A percentile compares a stretch with the other conserved stretches of the same genome.
phyloP scores from a whole-genome alignment of 305 asterid genomes.

The Solanum hybrid region DNA sequence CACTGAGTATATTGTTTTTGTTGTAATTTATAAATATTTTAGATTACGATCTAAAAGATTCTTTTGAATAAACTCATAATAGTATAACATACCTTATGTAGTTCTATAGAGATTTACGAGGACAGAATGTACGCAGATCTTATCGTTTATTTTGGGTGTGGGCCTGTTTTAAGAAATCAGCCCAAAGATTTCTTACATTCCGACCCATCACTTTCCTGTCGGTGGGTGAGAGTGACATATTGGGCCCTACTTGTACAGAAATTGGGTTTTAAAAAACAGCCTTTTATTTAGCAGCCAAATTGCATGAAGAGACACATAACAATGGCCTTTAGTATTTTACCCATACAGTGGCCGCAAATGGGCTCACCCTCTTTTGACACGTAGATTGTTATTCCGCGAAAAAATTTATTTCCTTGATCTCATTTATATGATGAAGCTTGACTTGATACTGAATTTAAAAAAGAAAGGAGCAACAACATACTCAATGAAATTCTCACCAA shows the following conservation, averaged over 20 bases:
- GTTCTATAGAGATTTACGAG: accelerated
- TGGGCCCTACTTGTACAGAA: slow-evolving; percentile 12
- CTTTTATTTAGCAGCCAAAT: not conserved
- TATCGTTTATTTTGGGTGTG: not conserved
- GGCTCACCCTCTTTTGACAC: slow-evolving; percentile 23
- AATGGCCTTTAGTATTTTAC: slow-evolving; percentile 8
- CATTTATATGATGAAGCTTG: not conserved
- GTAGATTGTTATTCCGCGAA: not conserved
- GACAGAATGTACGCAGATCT: accelerated
- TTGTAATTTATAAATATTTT: not conserved
- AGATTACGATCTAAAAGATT: not conserved
- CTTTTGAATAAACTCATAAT: not conserved
- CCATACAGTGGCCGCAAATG: slow-evolving; percentile 1
- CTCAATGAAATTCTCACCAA: too few relatives aligned
- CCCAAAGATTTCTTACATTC: slow-evolving; percentile 12
- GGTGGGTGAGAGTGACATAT: slow-evolving; percentile 32
- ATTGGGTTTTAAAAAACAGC: not conserved
- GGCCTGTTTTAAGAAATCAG: not conserved
- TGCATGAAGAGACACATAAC: slow-evolving; percentile 9
- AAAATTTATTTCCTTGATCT: accelerated
- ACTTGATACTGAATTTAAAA: not conserved
- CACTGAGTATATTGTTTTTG: accelerated
- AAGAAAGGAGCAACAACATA: not conserved
- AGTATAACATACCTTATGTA: not conserved
- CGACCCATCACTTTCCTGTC: slow-evolving; percentile 52